phyloP scores from a whole-genome alignment of 768 basidiomycete species.

The Russula lepida region DNA sequence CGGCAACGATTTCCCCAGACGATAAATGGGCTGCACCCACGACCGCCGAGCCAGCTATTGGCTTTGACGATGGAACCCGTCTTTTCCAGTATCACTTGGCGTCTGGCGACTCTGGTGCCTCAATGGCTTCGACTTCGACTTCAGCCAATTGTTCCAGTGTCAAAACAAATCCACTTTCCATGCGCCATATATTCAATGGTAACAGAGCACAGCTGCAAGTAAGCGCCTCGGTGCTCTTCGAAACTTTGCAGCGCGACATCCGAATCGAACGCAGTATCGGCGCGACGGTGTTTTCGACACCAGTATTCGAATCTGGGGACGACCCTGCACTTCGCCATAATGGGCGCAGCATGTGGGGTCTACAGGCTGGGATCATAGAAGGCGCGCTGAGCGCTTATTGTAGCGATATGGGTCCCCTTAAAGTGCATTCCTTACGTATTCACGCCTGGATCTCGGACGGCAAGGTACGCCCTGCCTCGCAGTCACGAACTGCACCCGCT shows the following conservation, averaged over 20 bases:
- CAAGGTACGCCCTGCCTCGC: conserved; percentile 7
- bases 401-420: background rate
- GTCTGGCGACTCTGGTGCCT: background rate
- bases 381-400: conserved; percentile 3
- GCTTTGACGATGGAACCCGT: conserved; percentile 8
- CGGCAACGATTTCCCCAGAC: conserved; percentile 12
- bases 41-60: background rate
- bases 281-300: background rate
- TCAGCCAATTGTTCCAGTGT: background rate
- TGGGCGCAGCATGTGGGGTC: conserved; percentile 5
- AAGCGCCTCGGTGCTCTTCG: conserved; percentile 12
- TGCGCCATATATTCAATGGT: conserved; percentile 19
- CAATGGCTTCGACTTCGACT: background rate
- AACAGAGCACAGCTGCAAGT: conserved; percentile 8
- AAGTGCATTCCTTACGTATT: background rate
- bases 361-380: conserved; percentile 4
- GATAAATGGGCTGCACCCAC: conserved; percentile 6
- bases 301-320: background rate
- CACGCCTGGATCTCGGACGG: conserved; percentile 16
- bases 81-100: conserved; percentile 8
- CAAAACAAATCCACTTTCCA: background rate
- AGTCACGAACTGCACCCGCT: background rate
- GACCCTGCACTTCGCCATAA: background rate
- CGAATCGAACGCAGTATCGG: conserved; percentile 13
- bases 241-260: conserved; percentile 16